Base-by-base conservation (phyloP, 306 rosid genomes). In the Gleditsia sinensis region DNA sequence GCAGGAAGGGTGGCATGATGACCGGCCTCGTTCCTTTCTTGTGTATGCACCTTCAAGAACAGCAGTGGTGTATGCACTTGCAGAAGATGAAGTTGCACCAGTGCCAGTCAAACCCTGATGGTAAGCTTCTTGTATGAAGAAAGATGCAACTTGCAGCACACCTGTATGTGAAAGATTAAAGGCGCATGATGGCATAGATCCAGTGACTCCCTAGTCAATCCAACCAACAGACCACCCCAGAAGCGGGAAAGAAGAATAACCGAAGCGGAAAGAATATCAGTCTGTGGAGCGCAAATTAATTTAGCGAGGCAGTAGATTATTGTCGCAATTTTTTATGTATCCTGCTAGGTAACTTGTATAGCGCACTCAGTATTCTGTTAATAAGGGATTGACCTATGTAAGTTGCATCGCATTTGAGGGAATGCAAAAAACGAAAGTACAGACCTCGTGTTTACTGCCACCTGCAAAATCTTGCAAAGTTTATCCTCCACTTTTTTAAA, bases 11-110 rank as follows among this genome's bases (percentile, higher is more conserved):
- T 63, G 88, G 85, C 82, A 76, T 37, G 91, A 94, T 67, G 75
- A 77, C 71, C 79, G 99, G 54, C 97, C 98, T 73, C 71, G 78
- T 69, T 95, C 99, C 5, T 92, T 95, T 88, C 88, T 75, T 9
- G 68, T 92, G 27, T 88, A 94, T 53, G 83, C 96, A 13, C 99
- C 96, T 48, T 72, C 86, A 51, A 88, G 99, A 83, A 88, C 98
- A 36, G 98, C 89, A 10, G 96, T 81, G 63, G 98, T 90, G 43
- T 88, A 90, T 67, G 91, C 89, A 75, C 84, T 87, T 36, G 84
- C 65, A 7, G 86, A 82, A 19, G 59, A 72, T 63, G 80, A 75
- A 23, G 67, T 9, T 9, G 64, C 70, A 49, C 72, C 85, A 12
- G 42, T 63, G 71, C 75, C 87, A 17, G 53, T 57, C 9, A 77